phyloP scores from a whole-genome alignment of 176 grass and related monocot species.

The Phyllostachys edulis region DNA sequence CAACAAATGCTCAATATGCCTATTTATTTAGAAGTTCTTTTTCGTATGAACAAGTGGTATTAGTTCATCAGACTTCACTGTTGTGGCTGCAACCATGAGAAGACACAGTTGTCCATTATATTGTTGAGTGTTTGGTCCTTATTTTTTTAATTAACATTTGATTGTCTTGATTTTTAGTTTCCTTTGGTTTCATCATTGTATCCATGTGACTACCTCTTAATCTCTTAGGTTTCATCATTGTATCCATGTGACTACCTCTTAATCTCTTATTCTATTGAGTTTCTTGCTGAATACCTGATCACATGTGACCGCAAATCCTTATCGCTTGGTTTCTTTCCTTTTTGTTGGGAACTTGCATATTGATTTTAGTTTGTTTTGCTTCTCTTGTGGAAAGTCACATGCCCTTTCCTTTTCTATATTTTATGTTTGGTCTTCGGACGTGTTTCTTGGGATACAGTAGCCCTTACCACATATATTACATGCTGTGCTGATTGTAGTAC shows the following conservation, averaged over 20 bases:
- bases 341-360: conserved; percentile 7
- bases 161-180: conserved; percentile 1
- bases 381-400: not conserved
- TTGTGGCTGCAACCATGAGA: conserved; percentile 3
- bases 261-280: not conserved
- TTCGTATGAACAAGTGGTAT: conserved; percentile 1
- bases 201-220: too few species aligned
- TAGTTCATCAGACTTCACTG: conserved; percentile 9
- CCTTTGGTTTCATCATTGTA: conserved; percentile 3
- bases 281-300: conserved; percentile 1
- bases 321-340: not conserved
- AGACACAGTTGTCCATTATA: not conserved
- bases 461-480: not conserved
- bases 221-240: too few species aligned
- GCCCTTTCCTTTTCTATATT: not conserved
- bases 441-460: not conserved
- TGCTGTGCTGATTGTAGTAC: conserved; percentile 3
- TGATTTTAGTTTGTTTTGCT: conserved; percentile 16
- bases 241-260: too few species aligned
- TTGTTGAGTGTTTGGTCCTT: conserved; percentile 5
- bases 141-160: conserved; percentile 10
- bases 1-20: conserved; percentile 21
- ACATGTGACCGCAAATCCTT: not conserved
- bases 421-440: not conserved
- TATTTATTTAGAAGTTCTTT: conserved; percentile 27